Evolutionary conservation across 129 eudicot species (phyloP), one percentile per base, ranked within the genome.

Genomic region (Flaveria ramosissima): DNA sequence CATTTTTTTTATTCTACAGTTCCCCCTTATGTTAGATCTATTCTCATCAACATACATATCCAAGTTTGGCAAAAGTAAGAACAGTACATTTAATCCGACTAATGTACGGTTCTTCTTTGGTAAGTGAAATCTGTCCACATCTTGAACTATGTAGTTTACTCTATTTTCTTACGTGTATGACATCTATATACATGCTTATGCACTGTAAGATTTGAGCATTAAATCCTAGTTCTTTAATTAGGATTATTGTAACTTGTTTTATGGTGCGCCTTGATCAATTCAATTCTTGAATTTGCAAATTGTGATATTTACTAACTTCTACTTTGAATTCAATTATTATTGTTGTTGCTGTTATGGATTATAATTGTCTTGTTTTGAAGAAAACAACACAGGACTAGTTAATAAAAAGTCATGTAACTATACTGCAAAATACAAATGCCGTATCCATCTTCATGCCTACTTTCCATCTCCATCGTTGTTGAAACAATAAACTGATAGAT

Each of bases 11-110:
- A 10, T 16, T 12, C 59, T 67, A 39, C 86, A 73, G 61, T 73
- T 72, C 62, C 68, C 76, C 12, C 83, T 83, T 7, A 30, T 83
- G 30, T 4, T 10, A 72, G 86, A 83, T 73, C 68, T 72, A 27
- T 39, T 47, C 10, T n/a, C 12, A 39, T 70, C 82, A 0, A 70
- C 82, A 48, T 7, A 70, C 42, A 2, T 78, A 19, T 24, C 3
- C 24, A 36, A 26, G 41, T 78, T 70, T 70, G 76, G 82, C 11
- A 59, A 27, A 11, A 19, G 24, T 21, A 66, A 41, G 24, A 7
- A 1, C 0, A 41, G 24, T 41, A 74, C 21, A 74, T 60, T 61
- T 2, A 24, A 43, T 45, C 47, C 46, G 13, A 68, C 32, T 27
- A 27, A 74, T 24, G 13, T 39, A 39, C 9, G 55, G 20, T 55